Evolutionary conservation across 2,329 filamentous ascomycete genomes (phyloP).

Genomic region (Cordyceps pruinosa): DNA sequence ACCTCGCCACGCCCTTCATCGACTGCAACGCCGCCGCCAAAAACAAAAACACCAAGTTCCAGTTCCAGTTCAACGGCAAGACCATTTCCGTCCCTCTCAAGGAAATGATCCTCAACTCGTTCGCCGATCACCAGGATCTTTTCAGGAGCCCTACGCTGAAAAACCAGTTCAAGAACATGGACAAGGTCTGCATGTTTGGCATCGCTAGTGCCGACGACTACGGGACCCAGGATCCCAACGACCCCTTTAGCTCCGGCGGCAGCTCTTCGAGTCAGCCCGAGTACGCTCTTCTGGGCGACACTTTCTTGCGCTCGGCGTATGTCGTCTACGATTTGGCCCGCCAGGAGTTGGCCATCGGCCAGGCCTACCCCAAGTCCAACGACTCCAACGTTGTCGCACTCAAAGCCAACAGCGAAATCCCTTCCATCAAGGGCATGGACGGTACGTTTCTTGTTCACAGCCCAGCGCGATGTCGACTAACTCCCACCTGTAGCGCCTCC

Average conservation of each 20-base stretch:
- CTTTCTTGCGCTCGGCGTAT: constrained; percentile 51
- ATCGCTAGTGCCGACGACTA: constrained; percentile 38
- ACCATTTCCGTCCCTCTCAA: constrained; percentile 44
- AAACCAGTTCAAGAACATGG: constrained; percentile 30
- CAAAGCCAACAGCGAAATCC: constrained; percentile 31
- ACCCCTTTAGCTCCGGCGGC: constrained; percentile 13
- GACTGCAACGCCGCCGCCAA: constrained; percentile 42
- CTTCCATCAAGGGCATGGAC: constrained; percentile 37
- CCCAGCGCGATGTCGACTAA: background rate
- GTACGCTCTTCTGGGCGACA: constrained; percentile 49
- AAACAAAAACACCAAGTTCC: constrained; percentile 37
- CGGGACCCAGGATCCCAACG: constrained; percentile 16
- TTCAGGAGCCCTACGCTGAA: constrained; percentile 30
- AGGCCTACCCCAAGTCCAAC: constrained; percentile 43
- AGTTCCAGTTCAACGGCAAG: constrained; percentile 23
- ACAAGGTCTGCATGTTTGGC: constrained; percentile 47
- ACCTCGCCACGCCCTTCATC: constrained; percentile 41
- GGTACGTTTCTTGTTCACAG: constrained; percentile 25
- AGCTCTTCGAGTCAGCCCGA: constrained; percentile 16
- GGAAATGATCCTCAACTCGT: constrained; percentile 44
- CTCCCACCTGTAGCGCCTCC: background rate
- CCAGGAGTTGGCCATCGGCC: constrained; percentile 44
- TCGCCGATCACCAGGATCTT: constrained; percentile 33
- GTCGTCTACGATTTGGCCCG: constrained; percentile 49
- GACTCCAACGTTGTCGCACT: constrained; percentile 41